Conservation (phyloP, 2,329 filamentous ascomycete species). For the Claviceps digitariae region DNA sequence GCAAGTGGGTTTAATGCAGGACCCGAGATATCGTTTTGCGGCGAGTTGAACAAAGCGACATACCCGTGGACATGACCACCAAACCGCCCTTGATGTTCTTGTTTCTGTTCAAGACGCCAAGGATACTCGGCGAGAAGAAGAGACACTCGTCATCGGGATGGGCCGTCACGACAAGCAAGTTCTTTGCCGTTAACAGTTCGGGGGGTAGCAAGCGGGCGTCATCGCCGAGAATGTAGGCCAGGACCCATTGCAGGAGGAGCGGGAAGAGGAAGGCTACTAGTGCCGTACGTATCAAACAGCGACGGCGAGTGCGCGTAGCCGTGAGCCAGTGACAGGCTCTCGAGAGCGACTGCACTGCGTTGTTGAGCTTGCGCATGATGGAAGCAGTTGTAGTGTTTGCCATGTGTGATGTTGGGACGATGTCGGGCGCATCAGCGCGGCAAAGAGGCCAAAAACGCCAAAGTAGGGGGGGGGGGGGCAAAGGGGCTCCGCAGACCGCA, state of each 20-base stretch:
- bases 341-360: conserved; percentile 4
- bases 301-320: conserved; percentile 10
- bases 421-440: neutral
- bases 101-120: conserved; percentile 18
- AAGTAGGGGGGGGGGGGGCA: too few species aligned
- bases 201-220: conserved; percentile 23
- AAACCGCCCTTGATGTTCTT: conserved; percentile 13
- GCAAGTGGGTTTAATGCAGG: neutral
- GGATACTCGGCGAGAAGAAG: conserved; percentile 19
- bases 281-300: conserved; percentile 8
- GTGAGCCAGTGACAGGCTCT: conserved; percentile 8
- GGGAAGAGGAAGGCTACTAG: conserved; percentile 11
- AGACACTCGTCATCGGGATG: conserved; percentile 27
- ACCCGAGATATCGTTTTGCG: neutral
- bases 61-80: conserved; percentile 19
- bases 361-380: conserved; percentile 4
- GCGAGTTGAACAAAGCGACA: neutral
- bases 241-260: conserved; percentile 20
- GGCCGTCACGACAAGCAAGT: conserved; percentile 24
- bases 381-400: neutral
- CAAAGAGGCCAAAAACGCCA: too few species aligned
- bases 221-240: conserved; percentile 22
- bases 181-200: conserved; percentile 19
- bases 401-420: neutral
- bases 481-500: too few species aligned